phyloP scores from a whole-genome alignment of 148 eudicot genomes.

The Silene uniflora region DNA sequence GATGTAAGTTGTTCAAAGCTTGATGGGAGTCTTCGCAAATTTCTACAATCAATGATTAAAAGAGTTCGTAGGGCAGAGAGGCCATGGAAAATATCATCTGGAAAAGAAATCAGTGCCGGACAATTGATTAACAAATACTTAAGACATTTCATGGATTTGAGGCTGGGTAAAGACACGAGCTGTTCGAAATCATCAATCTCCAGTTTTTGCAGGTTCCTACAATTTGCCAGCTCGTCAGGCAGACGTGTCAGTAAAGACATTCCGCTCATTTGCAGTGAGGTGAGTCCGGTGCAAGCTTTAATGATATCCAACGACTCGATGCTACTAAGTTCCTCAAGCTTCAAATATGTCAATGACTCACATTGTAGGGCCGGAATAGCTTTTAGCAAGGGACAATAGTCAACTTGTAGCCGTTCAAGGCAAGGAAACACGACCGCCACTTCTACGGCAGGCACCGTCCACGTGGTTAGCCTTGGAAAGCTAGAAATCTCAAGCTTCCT shows the following conservation, averaged over 20 bases:
- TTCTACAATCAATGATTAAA: not conserved
- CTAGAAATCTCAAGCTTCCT: too few species aligned
- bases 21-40: too few species aligned
- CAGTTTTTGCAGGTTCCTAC: conserved; percentile 10
- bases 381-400: not conserved
- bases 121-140: conserved; percentile 1
- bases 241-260: too few species aligned
- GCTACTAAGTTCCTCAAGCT: conserved; percentile 1
- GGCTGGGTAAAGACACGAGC: too few species aligned
- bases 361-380: too few species aligned
- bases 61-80: not conserved
- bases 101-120: conserved; percentile 1
- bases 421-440: not conserved
- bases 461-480: too few species aligned
- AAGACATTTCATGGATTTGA: conserved; percentile 1
- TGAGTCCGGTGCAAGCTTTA: not conserved
- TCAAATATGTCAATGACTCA: not conserved
- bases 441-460: not conserved
- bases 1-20: too few species aligned
- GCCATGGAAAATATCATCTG: conserved; percentile 7
- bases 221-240: conserved; percentile 13
- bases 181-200: not conserved
- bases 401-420: conserved; percentile 8
- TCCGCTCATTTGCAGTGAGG: not conserved
- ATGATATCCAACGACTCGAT: conserved; percentile 14